Conservation (phyloP, 2,329 filamentous ascomycete genomes). For the Plectosphaerella cucumerina region DNA sequence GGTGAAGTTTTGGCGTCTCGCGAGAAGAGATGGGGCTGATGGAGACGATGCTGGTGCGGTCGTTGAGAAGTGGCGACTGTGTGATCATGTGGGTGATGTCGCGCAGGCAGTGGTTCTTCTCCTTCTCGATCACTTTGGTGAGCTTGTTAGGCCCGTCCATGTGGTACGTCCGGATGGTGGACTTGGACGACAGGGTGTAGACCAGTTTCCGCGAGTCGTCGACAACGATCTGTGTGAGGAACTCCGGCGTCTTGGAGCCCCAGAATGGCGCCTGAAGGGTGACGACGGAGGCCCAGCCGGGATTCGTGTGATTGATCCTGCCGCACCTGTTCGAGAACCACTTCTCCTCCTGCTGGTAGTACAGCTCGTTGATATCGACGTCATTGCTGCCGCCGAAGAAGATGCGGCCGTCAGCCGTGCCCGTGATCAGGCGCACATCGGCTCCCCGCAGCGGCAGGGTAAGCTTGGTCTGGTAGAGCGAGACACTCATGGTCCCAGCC, state of each 20-base stretch:
- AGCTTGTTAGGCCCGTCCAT: conserved; percentile 65
- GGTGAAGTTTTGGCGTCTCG: conserved; percentile 77
- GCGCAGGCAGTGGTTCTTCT: conserved; percentile 54
- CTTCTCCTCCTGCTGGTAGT: conserved; percentile 93
- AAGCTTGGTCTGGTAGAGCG: conserved; percentile 88
- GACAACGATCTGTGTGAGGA: conserved; percentile 74
- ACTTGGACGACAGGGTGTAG: conserved; percentile 84
- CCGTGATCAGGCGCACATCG: conserved; percentile 73
- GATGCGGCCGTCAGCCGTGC: conserved; percentile 81
- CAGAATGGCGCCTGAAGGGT: conserved; percentile 45
- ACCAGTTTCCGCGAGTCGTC: conserved; percentile 86
- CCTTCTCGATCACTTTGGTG: conserved; percentile 62
- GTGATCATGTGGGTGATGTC: conserved; percentile 86
- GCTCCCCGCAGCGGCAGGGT: conserved; percentile 70
- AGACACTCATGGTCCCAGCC: conserved; percentile 67
- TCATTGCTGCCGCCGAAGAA: conserved; percentile 82
- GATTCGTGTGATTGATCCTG: conserved; percentile 83
- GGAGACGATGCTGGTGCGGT: conserved; percentile 70
- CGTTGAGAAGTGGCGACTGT: conserved; percentile 65
- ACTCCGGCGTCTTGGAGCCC: conserved; percentile 51
- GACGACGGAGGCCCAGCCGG: conserved; percentile 64
- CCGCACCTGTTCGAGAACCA: conserved; percentile 91
- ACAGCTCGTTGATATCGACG: conserved; percentile 88
- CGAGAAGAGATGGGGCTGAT: conserved; percentile 78
- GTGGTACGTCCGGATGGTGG: conserved; percentile 87